Evolutionary conservation across 2,329 filamentous ascomycete species (phyloP), one percentile per base, ranked within the genome.

Genomic region (Phaeomoniella chlamydospora): DNA sequence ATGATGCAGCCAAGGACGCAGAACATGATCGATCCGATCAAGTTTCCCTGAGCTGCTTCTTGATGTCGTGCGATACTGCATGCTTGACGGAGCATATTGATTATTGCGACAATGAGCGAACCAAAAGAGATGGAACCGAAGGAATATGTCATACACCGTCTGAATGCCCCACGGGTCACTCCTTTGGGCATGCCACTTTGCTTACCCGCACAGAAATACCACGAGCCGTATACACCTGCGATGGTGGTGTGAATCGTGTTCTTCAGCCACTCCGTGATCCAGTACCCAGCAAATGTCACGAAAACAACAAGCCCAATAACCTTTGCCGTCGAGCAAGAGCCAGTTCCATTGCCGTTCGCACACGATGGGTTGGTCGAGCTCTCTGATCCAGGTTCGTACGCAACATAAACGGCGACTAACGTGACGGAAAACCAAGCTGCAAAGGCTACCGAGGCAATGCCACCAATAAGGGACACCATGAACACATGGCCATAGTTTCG

Each of bases 241-340:
- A 94, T 80, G 15, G 77, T 86, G 2, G 80, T 80, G 53, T 96
- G 86, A 33, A 94, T 83, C 1, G 83, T 86, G 58, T 93, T 94
- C 64, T 94, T 94, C 47, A 94, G 63, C 70, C 81, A 88, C 55
- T 96, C 88, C 2, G 82, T 80, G 44, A 94, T 77, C 88, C 88
- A 96, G 61, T 92, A 94, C 59, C 78, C 83, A 36, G 86, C 79
- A 49, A 96, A 94, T 0, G 86, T 93, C 45, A 86, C 72, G 54
- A 92, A 94, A 13, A 80, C 82, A 4, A 93, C 64, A 18, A 94
- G 61, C 0, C 87, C 87, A 41, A 86, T 87, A 31, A 94, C 82
- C 44, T 78, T 88, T 35, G 66, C 83, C 4, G 64, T 67, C 41
- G 80, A 77, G 48, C 87, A 94, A 4, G 70, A 67, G 3, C 74